Evolutionary conservation across 306 rosid species (phyloP).

Genomic region (Cicer chorassanicum): DNA sequence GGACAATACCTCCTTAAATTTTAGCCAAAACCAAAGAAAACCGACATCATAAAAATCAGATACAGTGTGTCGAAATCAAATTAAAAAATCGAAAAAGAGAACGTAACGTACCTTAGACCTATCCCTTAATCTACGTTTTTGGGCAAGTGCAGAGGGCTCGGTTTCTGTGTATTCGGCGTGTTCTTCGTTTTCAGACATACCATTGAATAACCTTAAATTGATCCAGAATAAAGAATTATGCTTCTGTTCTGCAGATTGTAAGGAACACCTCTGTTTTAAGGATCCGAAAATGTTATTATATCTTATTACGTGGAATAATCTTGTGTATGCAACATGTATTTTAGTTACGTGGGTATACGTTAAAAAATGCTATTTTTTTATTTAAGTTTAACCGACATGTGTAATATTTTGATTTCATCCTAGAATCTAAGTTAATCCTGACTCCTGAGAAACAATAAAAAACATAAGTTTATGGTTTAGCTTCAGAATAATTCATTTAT

Average conservation of each 20-base stretch:
- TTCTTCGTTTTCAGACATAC: conserved; percentile 66
- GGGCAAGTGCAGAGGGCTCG: conserved; percentile 58
- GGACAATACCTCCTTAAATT: conserved; percentile 68
- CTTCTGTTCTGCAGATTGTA: not conserved
- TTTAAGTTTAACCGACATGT: too few species aligned
- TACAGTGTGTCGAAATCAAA: conserved; percentile 32
- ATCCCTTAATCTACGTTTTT: conserved; percentile 60
- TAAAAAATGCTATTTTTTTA: too few species aligned
- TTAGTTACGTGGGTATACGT: too few species aligned
- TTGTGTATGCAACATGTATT: too few species aligned
- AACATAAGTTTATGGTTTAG: too few species aligned
- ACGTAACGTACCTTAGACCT: conserved; percentile 66
- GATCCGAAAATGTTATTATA: not conserved
- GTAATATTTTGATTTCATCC: too few species aligned
- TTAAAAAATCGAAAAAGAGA: not conserved
- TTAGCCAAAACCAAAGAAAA: conserved; percentile 54
- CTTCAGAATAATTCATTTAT: too few species aligned
- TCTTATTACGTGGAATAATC: too few species aligned
- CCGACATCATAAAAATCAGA: conserved; percentile 41
- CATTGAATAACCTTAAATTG: not conserved
- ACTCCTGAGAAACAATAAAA: too few species aligned
- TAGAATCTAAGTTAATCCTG: too few species aligned
- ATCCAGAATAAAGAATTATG: not conserved
- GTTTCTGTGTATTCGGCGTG: conserved; percentile 50
- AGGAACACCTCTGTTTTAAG: not conserved